Evolutionary conservation across 225 moss, liverwort and hornwort species (phyloP).

Genomic region (Straminergon stramineum): DNA sequence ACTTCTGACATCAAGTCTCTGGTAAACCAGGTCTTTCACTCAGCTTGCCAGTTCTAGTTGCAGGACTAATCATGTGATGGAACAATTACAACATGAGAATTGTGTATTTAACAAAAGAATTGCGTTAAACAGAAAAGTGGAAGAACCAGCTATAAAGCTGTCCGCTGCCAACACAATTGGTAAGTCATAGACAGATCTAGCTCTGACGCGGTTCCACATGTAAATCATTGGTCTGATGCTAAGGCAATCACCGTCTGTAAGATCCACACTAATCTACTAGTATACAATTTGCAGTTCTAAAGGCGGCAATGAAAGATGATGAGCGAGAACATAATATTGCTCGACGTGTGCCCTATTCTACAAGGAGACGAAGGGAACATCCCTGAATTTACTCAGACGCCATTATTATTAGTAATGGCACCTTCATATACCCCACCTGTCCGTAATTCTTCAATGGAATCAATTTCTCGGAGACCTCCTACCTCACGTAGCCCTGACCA

Average conservation of each 20-base stretch:
- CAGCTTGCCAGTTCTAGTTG: neutral
- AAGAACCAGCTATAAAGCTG: neutral
- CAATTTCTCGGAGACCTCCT: conserved; percentile 71
- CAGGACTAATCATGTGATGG: neutral
- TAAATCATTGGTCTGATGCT: neutral
- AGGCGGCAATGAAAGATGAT: neutral
- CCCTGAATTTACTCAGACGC: conserved; percentile 3
- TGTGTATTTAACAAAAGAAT: neutral
- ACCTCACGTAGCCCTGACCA: conserved; percentile 89
- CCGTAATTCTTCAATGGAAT: conserved; percentile 82
- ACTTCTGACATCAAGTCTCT: neutral
- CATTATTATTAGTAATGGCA: neutral
- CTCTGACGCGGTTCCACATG: neutral
- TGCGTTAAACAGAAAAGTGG: neutral
- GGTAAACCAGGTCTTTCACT: neutral
- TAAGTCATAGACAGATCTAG: neutral
- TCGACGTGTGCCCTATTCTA: neutral
- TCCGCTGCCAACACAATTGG: neutral
- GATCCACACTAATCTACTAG: neutral
- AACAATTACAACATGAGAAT: neutral
- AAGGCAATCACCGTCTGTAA: neutral
- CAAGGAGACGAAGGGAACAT: neutral
- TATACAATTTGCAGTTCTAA: conserved; percentile 24
- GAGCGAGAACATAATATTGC: neutral
- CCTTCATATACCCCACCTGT: conserved; percentile 69